phyloP scores from a whole-genome alignment of 441 rosid species.

The Bocquillonia castaneifolia region DNA sequence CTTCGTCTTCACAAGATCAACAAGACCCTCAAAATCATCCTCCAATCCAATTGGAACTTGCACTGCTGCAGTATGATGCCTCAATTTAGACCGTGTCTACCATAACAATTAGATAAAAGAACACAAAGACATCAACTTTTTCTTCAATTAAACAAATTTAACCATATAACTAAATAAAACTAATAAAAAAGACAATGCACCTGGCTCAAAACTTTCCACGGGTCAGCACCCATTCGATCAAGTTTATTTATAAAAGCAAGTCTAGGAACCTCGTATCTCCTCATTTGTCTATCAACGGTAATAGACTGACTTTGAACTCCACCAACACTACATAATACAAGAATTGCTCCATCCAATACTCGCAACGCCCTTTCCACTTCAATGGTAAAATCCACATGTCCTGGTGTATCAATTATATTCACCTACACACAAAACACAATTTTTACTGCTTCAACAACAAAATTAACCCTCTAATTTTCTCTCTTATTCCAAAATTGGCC shows the following conservation, averaged over 20 bases:
- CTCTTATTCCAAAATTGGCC: no score
- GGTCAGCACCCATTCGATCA: conserved; percentile 99
- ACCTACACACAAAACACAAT: conserved; percentile 36
- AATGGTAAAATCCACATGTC: conserved; percentile 95
- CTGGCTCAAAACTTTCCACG: conserved; percentile 95
- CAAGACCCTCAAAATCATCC: conserved; percentile 78
- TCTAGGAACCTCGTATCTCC: conserved; percentile 91
- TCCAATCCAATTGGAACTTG: conserved; percentile 94
- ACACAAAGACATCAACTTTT: not conserved
- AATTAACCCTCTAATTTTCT: not conserved
- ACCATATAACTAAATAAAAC: not conserved
- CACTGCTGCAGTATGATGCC: conserved; percentile 91
- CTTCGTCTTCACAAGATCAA: conserved; percentile 71
- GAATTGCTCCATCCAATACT: conserved; percentile 91
- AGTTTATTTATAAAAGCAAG: conserved; percentile 93
- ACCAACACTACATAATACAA: conserved; percentile 94
- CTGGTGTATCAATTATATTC: conserved; percentile 93
- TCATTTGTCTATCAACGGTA: conserved; percentile 98
- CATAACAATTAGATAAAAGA: not conserved
- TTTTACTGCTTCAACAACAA: not conserved
- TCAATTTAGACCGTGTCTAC: conserved; percentile 88
- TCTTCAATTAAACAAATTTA: not conserved
- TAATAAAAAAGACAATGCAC: conserved; percentile 27
- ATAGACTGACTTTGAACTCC: conserved; percentile 99
- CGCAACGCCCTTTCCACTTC: conserved; percentile 98